These are phyloP conservation scores for Tetraselmis striata DNA, from an alignment of 139 green algal genomes.

Conservation along the genomic window DNA sequence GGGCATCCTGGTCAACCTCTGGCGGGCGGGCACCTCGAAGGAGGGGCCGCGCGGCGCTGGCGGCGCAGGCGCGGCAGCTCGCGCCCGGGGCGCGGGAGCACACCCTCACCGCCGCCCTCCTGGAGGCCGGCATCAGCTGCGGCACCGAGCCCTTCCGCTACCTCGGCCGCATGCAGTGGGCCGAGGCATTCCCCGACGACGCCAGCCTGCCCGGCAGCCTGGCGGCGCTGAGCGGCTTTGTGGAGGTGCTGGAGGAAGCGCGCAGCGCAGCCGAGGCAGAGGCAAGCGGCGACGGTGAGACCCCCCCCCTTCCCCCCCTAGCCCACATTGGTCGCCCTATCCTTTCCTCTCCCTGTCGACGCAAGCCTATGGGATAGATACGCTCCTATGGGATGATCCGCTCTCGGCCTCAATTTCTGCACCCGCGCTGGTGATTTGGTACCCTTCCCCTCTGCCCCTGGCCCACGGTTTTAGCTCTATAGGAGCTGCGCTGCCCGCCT, in stretches of 20 bases:
- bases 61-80: not conserved
- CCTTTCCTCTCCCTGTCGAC: too few relatives aligned
- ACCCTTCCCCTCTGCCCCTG: too few relatives aligned
- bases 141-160: slow-evolving; percentile 10
- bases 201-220: too few relatives aligned
- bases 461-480: too few relatives aligned
- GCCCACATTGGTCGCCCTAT: too few relatives aligned
- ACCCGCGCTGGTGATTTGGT: too few relatives aligned
- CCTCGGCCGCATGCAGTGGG: slow-evolving; percentile 15
- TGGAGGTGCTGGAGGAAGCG: slow-evolving; percentile 2
- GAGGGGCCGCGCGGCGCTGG: slow-evolving; percentile 1
- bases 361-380: too few relatives aligned
- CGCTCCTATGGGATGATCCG: too few relatives aligned
- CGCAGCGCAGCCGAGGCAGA: not conserved
- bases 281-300: too few relatives aligned
- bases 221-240: slow-evolving; percentile 7
- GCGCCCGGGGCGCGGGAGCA: not conserved
- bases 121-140: slow-evolving; percentile 5
- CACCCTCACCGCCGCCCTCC: slow-evolving; percentile 1
- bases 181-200: too few relatives aligned
- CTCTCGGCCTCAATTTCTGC: too few relatives aligned
- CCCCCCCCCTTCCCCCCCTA: too few relatives aligned
- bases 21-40: slow-evolving; percentile 13
- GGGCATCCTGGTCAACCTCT: slow-evolving; percentile 46
- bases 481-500: not conserved